Conservation (phyloP, 257 asterid species). For the Solanum appendiculatum region DNA sequence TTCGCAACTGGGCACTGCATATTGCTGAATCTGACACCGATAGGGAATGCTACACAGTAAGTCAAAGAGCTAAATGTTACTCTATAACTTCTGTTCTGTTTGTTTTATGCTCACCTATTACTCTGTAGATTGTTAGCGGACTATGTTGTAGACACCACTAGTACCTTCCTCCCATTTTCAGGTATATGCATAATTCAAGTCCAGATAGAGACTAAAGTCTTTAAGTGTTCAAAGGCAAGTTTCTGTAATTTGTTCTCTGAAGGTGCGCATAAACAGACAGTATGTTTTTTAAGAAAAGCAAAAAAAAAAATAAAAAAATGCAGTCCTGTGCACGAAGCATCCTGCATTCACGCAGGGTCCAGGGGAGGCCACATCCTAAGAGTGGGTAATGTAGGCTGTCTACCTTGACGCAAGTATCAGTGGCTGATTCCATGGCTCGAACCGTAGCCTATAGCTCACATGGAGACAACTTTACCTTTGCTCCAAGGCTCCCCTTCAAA, state of each 20-base stretch:
- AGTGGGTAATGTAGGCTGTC: neutral
- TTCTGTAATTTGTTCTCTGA: neutral
- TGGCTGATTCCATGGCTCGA: neutral
- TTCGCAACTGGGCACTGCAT: constrained; percentile 70
- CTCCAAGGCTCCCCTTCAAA: neutral
- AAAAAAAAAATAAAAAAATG: neutral
- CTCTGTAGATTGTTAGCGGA: neutral
- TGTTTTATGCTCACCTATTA: neutral
- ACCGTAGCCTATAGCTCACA: neutral
- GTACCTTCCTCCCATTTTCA: neutral
- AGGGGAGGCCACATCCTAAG: neutral
- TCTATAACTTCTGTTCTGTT: neutral
- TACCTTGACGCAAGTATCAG: neutral
- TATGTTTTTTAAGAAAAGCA: neutral
- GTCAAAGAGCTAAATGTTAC: constrained; percentile 7
- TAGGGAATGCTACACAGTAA: constrained; percentile 78
- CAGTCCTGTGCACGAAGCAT: neutral
- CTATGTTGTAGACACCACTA: neutral
- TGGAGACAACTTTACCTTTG: neutral
- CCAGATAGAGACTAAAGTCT: neutral
- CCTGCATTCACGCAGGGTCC: neutral
- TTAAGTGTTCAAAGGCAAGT: neutral
- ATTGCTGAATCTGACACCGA: constrained; percentile 83
- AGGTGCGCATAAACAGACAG: neutral
- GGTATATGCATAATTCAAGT: neutral